Percentiles rank a stretch among this genome's conserved stretches.
These are phyloP conservation scores for Vicia faba DNA, from an alignment of 306 rosid genomes.

Conservation along the genomic window DNA sequence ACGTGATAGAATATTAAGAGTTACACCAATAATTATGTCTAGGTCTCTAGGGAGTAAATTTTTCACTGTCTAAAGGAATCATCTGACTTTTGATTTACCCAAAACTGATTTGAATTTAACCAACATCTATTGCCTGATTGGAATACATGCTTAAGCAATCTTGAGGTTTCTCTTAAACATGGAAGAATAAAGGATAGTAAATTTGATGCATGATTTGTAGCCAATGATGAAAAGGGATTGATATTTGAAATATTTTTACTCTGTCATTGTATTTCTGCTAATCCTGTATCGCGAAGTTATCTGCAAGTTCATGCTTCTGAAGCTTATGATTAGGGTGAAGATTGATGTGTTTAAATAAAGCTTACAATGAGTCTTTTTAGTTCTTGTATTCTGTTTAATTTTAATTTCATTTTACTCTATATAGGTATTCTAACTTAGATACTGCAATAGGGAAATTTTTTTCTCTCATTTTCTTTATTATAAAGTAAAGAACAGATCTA, in stretches of 20 bases:
- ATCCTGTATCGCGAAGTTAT: constrained; percentile 1
- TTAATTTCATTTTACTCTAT: too few species aligned
- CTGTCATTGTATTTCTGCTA: background rate
- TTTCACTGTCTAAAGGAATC: too few species aligned
- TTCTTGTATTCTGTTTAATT: background rate
- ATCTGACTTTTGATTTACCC: too few species aligned
- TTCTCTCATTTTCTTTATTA: too few species aligned
- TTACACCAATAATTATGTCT: too few species aligned
- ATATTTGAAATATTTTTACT: background rate
- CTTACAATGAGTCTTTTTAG: background rate
- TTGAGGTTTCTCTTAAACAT: background rate
- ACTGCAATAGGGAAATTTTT: too few species aligned
- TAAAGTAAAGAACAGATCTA: constrained; percentile 16
- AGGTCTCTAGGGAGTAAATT: too few species aligned
- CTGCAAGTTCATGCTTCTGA: background rate
- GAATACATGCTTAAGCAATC: background rate
- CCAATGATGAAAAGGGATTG: background rate
- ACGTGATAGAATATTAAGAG: too few species aligned
- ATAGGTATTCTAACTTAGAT: background rate
- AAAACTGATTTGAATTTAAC: too few species aligned
- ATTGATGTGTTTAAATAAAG: background rate
- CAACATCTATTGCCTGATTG: constrained; percentile 2
- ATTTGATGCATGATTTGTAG: background rate
- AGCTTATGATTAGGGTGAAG: constrained; percentile 14
- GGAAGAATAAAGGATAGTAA: background rate